Percentiles rank a stretch among this genome's conserved stretches.
phyloP scores from a whole-genome alignment of 768 basidiomycete genomes.

The Cystobasidium tubakii region DNA sequence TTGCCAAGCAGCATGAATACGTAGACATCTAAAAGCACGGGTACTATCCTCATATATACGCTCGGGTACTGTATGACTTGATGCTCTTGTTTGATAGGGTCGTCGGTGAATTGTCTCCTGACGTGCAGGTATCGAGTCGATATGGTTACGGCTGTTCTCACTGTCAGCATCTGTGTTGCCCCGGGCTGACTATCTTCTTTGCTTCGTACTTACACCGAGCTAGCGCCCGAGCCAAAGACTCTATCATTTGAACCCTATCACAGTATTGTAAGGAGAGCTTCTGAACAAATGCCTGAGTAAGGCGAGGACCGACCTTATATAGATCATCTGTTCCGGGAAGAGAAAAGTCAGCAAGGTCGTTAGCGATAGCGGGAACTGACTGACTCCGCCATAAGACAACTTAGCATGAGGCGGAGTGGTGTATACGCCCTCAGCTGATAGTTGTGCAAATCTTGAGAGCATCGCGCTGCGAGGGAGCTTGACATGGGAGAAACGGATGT shows the following conservation, averaged over 20 bases:
- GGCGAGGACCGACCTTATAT: background rate
- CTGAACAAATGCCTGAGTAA: too few species aligned
- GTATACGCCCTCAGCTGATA: constrained; percentile 63
- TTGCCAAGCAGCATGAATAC: constrained; percentile 64
- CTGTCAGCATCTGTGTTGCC: background rate
- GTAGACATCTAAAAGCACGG: constrained; percentile 63
- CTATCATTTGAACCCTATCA: constrained; percentile 57
- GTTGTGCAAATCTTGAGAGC: constrained; percentile 67
- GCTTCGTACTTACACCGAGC: constrained; percentile 57
- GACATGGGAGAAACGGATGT: background rate
- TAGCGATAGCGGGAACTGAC: background rate
- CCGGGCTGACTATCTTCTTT: background rate
- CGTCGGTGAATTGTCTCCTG: constrained; percentile 58
- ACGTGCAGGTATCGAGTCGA: constrained; percentile 68
- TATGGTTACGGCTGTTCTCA: constrained; percentile 56
- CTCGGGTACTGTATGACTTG: constrained; percentile 70
- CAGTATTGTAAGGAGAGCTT: too few species aligned
- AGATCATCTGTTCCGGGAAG: background rate
- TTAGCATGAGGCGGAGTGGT: constrained; percentile 65
- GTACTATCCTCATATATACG: constrained; percentile 65
- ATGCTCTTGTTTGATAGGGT: constrained; percentile 54
- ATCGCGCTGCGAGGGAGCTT: constrained; percentile 52
- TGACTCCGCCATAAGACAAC: constrained; percentile 55
- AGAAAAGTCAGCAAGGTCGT: background rate
- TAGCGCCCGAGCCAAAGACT: constrained; percentile 59